A percentile compares a stretch with the other conserved stretches of the same genome.
These are phyloP conservation scores for Rachicladosporium sp. DNA, from an alignment of 2,329 filamentous ascomycete genomes.

Conservation along the genomic window DNA sequence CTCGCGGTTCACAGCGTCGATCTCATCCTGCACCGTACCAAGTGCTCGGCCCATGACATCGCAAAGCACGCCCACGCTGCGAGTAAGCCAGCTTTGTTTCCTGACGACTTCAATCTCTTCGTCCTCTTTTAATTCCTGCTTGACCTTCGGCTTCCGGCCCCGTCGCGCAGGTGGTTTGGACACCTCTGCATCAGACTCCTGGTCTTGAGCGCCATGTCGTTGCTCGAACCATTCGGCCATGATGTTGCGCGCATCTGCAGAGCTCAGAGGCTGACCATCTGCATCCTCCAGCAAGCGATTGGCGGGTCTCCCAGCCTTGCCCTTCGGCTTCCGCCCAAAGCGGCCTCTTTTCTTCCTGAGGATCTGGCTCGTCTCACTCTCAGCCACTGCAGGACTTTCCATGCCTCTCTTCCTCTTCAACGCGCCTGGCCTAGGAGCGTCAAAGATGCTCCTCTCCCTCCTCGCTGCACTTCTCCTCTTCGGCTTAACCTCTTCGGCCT, in stretches of 20 bases:
- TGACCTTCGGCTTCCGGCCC: conserved; percentile 1
- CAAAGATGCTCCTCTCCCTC: background rate
- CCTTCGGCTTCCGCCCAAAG: too few species aligned
- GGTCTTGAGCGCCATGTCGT: background rate
- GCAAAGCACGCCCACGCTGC: too few species aligned
- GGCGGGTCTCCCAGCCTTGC: conserved; percentile 2
- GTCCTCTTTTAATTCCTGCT: conserved; percentile 7
- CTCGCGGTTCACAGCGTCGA: conserved; percentile 2
- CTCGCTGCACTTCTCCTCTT: conserved; percentile 4
- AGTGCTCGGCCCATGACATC: too few species aligned
- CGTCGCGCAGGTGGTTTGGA: too few species aligned
- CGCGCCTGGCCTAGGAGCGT: background rate
- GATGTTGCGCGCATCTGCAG: conserved; percentile 2
- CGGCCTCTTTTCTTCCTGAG: too few species aligned
- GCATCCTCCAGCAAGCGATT: conserved; percentile 3
- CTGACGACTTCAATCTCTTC: background rate
- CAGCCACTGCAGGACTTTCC: conserved; percentile 2
- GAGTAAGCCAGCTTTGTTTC: too few species aligned
- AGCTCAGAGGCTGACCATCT: background rate
- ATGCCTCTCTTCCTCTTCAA: conserved; percentile 12
- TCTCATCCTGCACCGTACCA: background rate
- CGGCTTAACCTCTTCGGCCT: conserved; percentile 15
- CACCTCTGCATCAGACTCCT: too few species aligned
- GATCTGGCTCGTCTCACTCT: too few species aligned
- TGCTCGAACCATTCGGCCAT: conserved; percentile 5